These are phyloP conservation scores for Leptomonas seymouri DNA, from an alignment of 208 protist species.

Conservation along the genomic window DNA sequence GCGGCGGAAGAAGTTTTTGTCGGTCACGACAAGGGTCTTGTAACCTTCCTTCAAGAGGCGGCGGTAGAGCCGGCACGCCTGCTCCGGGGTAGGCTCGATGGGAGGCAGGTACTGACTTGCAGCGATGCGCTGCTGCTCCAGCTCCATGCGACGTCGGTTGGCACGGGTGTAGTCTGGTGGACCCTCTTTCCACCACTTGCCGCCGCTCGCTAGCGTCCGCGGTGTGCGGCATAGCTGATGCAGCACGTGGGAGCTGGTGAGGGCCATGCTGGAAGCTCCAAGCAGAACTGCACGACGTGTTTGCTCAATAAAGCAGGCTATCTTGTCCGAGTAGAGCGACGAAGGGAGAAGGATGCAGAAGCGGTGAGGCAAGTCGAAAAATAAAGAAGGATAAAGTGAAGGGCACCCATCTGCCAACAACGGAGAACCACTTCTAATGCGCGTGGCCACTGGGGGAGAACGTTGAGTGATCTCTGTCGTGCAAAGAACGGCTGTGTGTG, in stretches of 20 bases:
- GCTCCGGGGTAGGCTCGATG: conserved; percentile 68
- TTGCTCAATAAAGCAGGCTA: too few species aligned
- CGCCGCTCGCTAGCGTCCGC: conserved; percentile 21
- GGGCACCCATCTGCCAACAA: too few species aligned
- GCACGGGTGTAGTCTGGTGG: conserved; percentile 75
- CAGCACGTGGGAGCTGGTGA: conserved; percentile 22
- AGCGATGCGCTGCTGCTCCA: conserved; percentile 73
- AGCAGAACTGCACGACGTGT: too few species aligned
- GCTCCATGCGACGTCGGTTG: conserved; percentile 50
- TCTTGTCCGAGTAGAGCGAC: too few species aligned
- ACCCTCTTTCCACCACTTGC: conserved; percentile 81
- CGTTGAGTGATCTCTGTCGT: too few species aligned
- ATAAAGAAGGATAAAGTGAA: too few species aligned
- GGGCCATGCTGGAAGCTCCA: conserved; percentile 22
- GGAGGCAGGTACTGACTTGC: conserved; percentile 55
- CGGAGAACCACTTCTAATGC: too few species aligned
- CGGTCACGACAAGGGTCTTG: conserved; percentile 62
- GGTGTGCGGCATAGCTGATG: conserved; percentile 37
- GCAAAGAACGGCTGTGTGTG: too few species aligned
- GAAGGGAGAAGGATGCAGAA: too few species aligned
- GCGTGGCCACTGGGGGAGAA: too few species aligned
- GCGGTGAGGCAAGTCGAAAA: too few species aligned
- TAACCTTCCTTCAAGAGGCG: conserved; percentile 66
- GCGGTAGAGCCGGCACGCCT: conserved; percentile 73
- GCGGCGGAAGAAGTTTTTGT: conserved; percentile 67